Percentiles rank a stretch among this genome's conserved stretches.
phyloP scores from a whole-genome alignment of 805 yeast species.

The Metschnikowia reukaufii region DNA sequence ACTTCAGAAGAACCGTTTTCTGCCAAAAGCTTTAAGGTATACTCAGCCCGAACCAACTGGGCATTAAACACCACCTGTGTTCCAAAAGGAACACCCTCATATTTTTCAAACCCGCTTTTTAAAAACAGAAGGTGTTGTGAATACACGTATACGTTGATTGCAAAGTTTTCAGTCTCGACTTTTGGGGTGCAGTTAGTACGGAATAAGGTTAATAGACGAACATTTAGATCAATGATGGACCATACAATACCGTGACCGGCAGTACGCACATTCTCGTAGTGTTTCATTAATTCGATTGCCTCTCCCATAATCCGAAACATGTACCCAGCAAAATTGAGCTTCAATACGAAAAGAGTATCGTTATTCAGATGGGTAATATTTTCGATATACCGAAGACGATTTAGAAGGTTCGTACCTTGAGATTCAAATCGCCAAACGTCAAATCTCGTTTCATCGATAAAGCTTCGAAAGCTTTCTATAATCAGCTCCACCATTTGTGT shows the following conservation, averaged over 20 bases:
- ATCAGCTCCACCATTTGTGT: neutral
- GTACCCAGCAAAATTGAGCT: neutral
- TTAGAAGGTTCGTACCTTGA: neutral
- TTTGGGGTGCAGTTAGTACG: neutral
- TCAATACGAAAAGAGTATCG: no score
- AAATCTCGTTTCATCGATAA: neutral
- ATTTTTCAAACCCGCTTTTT: no score
- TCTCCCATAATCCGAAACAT: neutral
- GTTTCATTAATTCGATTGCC: slow-evolving; percentile 1
- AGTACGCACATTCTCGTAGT: neutral
- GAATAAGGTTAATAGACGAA: neutral
- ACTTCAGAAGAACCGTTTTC: no score
- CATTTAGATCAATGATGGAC: slow-evolving; percentile 1
- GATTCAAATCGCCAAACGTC: slow-evolving; percentile 1
- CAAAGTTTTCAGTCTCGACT: neutral
- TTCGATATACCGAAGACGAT: neutral
- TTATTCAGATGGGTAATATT: neutral
- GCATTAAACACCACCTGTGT: no score
- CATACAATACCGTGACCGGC: slow-evolving; percentile 4
- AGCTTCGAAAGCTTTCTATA: neutral
- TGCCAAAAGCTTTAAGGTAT: no score
- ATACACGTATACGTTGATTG: neutral
- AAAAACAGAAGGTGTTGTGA: no score
- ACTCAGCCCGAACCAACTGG: no score
- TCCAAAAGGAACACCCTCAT: no score